phyloP scores from a whole-genome alignment of 78 protist species.

The Diacronema lutheri region DNA sequence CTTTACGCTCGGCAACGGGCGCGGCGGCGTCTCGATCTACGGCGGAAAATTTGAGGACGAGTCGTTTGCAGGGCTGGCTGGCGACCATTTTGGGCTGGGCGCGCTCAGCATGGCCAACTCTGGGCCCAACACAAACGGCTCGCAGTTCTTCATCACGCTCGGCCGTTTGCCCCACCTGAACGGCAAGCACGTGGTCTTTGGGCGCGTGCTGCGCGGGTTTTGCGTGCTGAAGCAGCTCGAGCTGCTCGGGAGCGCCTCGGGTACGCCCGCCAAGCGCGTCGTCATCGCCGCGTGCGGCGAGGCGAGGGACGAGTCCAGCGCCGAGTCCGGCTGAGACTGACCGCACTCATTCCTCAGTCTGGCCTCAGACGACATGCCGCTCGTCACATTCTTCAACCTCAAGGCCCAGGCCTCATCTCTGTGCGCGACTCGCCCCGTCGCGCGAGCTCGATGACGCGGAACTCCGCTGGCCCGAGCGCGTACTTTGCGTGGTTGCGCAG shows the following conservation, averaged over 20 bases:
- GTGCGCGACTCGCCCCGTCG: no score
- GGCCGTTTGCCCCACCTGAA: constrained; percentile 47
- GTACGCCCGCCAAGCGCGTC: no score
- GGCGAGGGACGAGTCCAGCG: no score
- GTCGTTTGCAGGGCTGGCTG: not conserved
- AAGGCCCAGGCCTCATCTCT: no score
- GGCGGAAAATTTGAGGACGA: constrained; percentile 54
- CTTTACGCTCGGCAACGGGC: constrained; percentile 55
- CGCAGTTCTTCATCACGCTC: constrained; percentile 81
- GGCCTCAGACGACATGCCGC: no score
- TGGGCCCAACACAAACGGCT: constrained; percentile 73
- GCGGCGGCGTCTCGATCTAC: constrained; percentile 62
- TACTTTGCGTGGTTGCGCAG: not conserved
- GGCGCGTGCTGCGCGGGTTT: no score
- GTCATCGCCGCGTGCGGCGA: no score
- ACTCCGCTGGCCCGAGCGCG: not conserved
- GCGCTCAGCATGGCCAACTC: constrained; percentile 81
- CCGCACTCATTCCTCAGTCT: no score
- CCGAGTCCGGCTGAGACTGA: no score
- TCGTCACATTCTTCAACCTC: no score
- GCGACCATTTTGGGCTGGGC: constrained; percentile 15
- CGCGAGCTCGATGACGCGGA: not conserved
- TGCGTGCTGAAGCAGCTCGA: no score
- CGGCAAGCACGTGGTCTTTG: constrained; percentile 74
- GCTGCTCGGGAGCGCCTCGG: no score